A percentile compares a stretch with the other conserved stretches of the same genome.
Conservation (phyloP, 2,329 filamentous ascomycete species). For the Fusarium denticulatum region DNA sequence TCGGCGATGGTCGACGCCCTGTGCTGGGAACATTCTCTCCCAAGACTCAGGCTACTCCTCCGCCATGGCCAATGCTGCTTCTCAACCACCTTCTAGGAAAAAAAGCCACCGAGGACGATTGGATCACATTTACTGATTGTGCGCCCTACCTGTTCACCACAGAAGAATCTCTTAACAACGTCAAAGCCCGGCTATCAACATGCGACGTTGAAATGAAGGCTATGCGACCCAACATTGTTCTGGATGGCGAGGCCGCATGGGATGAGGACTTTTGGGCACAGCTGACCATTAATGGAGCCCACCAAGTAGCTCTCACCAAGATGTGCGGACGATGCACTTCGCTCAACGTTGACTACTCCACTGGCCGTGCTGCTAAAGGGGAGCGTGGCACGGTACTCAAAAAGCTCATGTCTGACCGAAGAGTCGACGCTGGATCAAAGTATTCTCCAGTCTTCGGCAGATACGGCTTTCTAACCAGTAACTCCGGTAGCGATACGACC, state of each 20-base stretch:
- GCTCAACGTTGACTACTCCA: slow-evolving; percentile 76
- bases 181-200: slow-evolving; percentile 65
- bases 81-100: slow-evolving; percentile 45
- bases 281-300: slow-evolving; percentile 55
- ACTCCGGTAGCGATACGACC: slow-evolving; percentile 34
- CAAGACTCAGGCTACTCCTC: slow-evolving; percentile 37
- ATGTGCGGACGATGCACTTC: slow-evolving; percentile 77
- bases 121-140: slow-evolving; percentile 77
- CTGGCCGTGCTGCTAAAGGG: slow-evolving; percentile 66
- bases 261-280: slow-evolving; percentile 80
- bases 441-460: slow-evolving; percentile 78
- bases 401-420: slow-evolving; percentile 74
- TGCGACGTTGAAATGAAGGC: slow-evolving; percentile 70
- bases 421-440: slow-evolving; percentile 74
- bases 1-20: slow-evolving; percentile 67
- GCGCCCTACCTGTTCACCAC: slow-evolving; percentile 80
- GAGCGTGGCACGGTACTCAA: slow-evolving; percentile 72
- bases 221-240: slow-evolving; percentile 78
- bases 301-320: slow-evolving; percentile 67
- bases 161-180: slow-evolving; percentile 73
- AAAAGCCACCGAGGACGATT: slow-evolving; percentile 49
- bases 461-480: slow-evolving; percentile 68
- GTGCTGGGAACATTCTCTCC: slow-evolving; percentile 69
- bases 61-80: slow-evolving; percentile 51
- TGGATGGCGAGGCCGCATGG: slow-evolving; percentile 68